Evolutionary conservation across 202 grass and related monocot genomes (phyloP).

Genomic region (Zoysia matrella): DNA sequence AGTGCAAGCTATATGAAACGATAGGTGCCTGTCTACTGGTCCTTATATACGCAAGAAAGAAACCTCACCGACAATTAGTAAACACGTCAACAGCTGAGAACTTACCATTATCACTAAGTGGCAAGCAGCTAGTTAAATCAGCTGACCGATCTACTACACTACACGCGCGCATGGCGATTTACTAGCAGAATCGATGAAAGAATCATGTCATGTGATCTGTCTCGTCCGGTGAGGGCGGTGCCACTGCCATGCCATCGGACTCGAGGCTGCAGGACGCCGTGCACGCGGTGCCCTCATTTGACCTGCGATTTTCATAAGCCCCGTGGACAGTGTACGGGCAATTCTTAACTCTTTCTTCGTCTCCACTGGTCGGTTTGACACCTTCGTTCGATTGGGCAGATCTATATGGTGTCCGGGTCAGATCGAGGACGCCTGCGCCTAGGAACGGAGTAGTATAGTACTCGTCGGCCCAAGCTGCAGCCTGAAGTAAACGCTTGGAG

Average conservation of each 20-base stretch:
- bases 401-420: slow-evolving; percentile 20
- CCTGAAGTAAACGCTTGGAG: slow-evolving; percentile 36
- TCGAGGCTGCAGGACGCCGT: background rate
- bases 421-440: background rate
- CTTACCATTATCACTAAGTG: background rate
- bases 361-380: slow-evolving; percentile 30
- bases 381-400: background rate
- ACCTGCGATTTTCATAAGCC: slow-evolving; percentile 32
- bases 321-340: slow-evolving; percentile 11
- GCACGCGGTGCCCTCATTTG: slow-evolving; percentile 50
- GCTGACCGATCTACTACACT: background rate
- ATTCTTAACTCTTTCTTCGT: background rate
- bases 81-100: background rate
- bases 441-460: background rate
- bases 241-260: background rate
- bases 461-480: background rate
- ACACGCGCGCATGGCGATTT: background rate
- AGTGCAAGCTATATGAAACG: slow-evolving; percentile 20
- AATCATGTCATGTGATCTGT: slow-evolving; percentile 55
- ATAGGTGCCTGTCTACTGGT: background rate
- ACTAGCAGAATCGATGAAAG: background rate
- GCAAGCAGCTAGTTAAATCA: background rate
- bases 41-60: slow-evolving; percentile 4
- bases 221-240: slow-evolving; percentile 15
- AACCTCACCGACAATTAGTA: background rate